These are phyloP conservation scores for Linderina pennispora DNA, from an alignment of 192 early-diverging fungal genomes.

Conservation along the genomic window DNA sequence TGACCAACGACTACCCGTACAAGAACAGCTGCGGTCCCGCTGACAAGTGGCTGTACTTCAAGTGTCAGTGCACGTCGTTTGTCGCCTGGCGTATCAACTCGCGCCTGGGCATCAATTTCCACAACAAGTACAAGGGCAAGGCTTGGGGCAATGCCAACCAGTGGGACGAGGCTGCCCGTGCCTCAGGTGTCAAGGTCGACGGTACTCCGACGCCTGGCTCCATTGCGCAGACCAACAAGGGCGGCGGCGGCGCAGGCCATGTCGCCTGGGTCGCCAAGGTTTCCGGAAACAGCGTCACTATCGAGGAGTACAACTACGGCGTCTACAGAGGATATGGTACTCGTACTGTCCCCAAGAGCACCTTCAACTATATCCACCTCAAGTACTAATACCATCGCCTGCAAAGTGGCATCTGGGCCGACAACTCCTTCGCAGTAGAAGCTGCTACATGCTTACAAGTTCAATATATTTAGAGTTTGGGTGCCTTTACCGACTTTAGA, in stretches of 20 bases:
- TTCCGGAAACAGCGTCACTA: not conserved
- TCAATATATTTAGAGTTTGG: slow-evolving; percentile 4
- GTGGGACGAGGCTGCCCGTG: not conserved
- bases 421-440: not conserved
- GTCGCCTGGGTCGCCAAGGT: slow-evolving; percentile 1
- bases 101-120: not conserved
- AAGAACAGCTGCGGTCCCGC: not conserved
- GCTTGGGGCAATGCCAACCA: slow-evolving; percentile 11
- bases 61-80: not conserved
- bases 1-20: not conserved
- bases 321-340: not conserved
- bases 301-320: slow-evolving; percentile 7
- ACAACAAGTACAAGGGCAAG: not conserved
- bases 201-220: not conserved
- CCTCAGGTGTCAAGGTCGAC: not conserved
- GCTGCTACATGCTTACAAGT: not conserved
- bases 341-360: not conserved
- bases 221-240: not conserved
- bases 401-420: not conserved
- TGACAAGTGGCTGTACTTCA: not conserved
- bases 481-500: slow-evolving; percentile 21
- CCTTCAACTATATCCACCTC: slow-evolving; percentile 1
- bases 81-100: not conserved
- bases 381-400: not conserved
- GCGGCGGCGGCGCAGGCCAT: not conserved